Evolutionary conservation across 192 early-diverging fungal species (phyloP).

Genomic region (Spizellomyces sp.): DNA sequence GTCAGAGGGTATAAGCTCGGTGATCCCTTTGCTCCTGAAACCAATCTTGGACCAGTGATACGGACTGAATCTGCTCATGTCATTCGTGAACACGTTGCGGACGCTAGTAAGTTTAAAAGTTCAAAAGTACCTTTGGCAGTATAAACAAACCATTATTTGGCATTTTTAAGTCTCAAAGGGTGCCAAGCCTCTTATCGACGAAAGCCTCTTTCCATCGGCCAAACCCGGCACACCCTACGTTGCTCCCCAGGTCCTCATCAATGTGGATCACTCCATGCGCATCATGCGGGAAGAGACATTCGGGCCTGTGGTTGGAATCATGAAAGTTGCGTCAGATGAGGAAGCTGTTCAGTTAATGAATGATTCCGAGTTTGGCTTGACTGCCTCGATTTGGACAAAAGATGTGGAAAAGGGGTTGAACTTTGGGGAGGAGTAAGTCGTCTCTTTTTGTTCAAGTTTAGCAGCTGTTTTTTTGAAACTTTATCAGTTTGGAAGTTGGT

Average conservation of each 20-base stretch:
- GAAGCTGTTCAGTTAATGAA: constrained; percentile 82
- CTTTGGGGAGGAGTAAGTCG: constrained; percentile 49
- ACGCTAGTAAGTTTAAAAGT: constrained; percentile 50
- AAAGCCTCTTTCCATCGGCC: constrained; percentile 54
- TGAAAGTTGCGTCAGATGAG: constrained; percentile 61
- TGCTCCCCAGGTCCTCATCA: constrained; percentile 73
- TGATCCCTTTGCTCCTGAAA: constrained; percentile 58
- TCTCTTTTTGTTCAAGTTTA: not conserved
- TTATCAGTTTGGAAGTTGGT: constrained; percentile 50
- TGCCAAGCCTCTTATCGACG: constrained; percentile 66
- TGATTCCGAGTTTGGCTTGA: constrained; percentile 77
- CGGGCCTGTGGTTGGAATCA: constrained; percentile 79
- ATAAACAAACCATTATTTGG: too few relatives aligned
- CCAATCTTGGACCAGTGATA: constrained; percentile 78
- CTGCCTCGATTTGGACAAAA: constrained; percentile 79
- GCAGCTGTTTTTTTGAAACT: not conserved
- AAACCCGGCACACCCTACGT: constrained; percentile 68
- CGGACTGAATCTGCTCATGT: constrained; percentile 64
- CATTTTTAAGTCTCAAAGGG: constrained; percentile 56
- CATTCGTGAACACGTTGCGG: constrained; percentile 68
- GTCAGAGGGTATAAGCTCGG: constrained; percentile 61
- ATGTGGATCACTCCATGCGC: constrained; percentile 73
- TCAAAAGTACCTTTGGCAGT: too few relatives aligned
- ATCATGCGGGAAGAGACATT: constrained; percentile 85
- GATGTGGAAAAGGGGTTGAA: constrained; percentile 58